Evolutionary conservation across 1,284 basidiomycete genomes (phyloP).

Genomic region (Thelephora terrestris): DNA sequence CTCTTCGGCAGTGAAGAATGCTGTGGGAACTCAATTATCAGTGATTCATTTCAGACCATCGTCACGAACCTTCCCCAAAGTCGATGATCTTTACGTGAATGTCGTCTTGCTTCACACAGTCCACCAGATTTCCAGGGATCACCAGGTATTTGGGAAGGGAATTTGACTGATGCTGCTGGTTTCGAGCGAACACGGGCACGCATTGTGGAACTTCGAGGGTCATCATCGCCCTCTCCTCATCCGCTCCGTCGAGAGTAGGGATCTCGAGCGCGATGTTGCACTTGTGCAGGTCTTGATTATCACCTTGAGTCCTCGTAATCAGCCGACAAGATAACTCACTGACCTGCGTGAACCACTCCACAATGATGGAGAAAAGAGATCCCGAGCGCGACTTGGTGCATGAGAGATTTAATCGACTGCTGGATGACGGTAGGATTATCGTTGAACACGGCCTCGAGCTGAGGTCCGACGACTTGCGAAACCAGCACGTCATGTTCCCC

Average conservation of each 20-base stretch:
- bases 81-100: neutral
- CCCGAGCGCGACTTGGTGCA: slow-evolving; percentile 19
- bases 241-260: neutral
- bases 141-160: neutral
- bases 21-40: too few relatives aligned
- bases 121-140: neutral
- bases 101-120: neutral
- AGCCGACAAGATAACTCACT: neutral
- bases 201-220: neutral
- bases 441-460: slow-evolving; percentile 21
- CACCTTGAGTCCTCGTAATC: neutral
- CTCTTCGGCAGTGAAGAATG: too few relatives aligned
- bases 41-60: too few relatives aligned
- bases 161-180: neutral
- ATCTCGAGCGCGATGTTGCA: neutral
- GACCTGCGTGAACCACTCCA: slow-evolving; percentile 28
- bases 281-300: neutral
- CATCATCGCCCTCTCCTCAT: neutral
- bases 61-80: neutral
- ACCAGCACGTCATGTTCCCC: slow-evolving; percentile 24
- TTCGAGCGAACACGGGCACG: neutral
- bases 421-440: slow-evolving; percentile 21
- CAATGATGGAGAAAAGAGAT: slow-evolving; percentile 21
- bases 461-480: slow-evolving; percentile 24
- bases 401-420: slow-evolving; percentile 18